A percentile compares a stretch with the other conserved stretches of the same genome.
These are phyloP conservation scores for Paraphaeosphaeria sporulosa DNA, from an alignment of 2,329 filamentous ascomycete genomes.

Conservation along the genomic window DNA sequence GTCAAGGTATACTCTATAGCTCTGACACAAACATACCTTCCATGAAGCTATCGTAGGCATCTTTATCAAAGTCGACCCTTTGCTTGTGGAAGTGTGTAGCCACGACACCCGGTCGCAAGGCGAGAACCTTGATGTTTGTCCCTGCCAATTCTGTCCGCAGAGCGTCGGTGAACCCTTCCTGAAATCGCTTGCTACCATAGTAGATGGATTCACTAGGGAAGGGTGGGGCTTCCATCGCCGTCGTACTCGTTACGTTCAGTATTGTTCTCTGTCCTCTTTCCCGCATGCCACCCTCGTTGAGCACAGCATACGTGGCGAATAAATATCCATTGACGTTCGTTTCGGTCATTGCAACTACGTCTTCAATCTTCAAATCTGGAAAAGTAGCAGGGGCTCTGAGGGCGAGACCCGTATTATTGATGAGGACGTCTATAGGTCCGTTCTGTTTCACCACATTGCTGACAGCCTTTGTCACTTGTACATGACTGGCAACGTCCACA, in stretches of 20 bases:
- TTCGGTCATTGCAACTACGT: conserved; percentile 56
- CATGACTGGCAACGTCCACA: conserved; percentile 46
- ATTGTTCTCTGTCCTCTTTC: conserved; percentile 53
- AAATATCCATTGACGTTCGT: conserved; percentile 60
- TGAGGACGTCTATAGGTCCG: conserved; percentile 53
- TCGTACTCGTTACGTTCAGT: conserved; percentile 58
- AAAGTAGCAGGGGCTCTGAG: conserved; percentile 56
- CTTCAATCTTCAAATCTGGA: conserved; percentile 50
- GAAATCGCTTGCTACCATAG: conserved; percentile 57
- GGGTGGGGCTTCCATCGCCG: conserved; percentile 57
- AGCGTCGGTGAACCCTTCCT: conserved; percentile 60
- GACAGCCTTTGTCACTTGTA: conserved; percentile 36
- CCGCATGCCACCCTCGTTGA: conserved; percentile 54
- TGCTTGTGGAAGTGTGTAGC: conserved; percentile 59
- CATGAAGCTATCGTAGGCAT: conserved; percentile 55
- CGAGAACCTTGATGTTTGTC: conserved; percentile 58
- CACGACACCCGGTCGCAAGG: conserved; percentile 57
- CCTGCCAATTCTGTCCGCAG: conserved; percentile 57
- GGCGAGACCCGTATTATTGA: conserved; percentile 60
- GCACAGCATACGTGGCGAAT: conserved; percentile 54
- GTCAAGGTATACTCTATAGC: not conserved
- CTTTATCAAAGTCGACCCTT: conserved; percentile 54
- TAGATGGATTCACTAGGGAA: conserved; percentile 60
- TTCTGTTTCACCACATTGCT: conserved; percentile 34
- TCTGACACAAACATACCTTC: conserved; percentile 36